phyloP scores from a whole-genome alignment of 441 rosid genomes.

The Pelargonium cotyledonis region DNA sequence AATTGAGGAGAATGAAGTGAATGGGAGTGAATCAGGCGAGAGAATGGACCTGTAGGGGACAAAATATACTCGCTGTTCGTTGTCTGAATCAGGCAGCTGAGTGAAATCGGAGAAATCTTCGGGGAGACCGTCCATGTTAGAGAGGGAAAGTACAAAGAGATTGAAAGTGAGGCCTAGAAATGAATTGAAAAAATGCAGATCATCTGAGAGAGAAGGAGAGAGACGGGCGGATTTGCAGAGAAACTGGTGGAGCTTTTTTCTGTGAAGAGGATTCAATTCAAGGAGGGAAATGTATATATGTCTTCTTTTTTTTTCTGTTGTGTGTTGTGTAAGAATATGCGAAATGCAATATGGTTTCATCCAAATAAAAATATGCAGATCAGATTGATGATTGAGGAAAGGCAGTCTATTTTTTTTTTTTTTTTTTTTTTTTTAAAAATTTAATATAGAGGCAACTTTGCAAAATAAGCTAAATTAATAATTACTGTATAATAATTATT shows the following conservation, averaged over 20 bases:
- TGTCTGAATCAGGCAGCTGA: slow-evolving; percentile 47
- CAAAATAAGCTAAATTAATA: too few species aligned
- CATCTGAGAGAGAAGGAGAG: slow-evolving; percentile 13
- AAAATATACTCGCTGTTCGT: slow-evolving; percentile 86
- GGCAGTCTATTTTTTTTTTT: too few species aligned
- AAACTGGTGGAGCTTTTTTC: slow-evolving; percentile 22
- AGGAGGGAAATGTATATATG: neutral
- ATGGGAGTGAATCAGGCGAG: slow-evolving; percentile 3
- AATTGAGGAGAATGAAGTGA: neutral
- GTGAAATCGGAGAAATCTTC: slow-evolving; percentile 51
- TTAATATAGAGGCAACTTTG: too few species aligned
- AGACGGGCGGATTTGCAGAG: slow-evolving; percentile 26
- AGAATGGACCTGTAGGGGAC: slow-evolving; percentile 66
- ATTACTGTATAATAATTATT: too few species aligned
- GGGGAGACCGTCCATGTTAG: slow-evolving; percentile 35
- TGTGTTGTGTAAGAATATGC: neutral
- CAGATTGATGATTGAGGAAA: too few species aligned
- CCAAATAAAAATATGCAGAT: too few species aligned
- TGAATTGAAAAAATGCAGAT: slow-evolving; percentile 24
- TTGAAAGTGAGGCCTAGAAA: slow-evolving; percentile 6
- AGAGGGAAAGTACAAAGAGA: slow-evolving; percentile 2
- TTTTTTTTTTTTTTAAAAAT: too few species aligned
- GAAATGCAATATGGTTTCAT: neutral
- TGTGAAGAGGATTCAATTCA: slow-evolving; percentile 19
- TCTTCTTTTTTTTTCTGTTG: too few species aligned